These are phyloP conservation scores for Triticum dicoccoides DNA, from an alignment of 176 grass and related monocot genomes.

Conservation along the genomic window DNA sequence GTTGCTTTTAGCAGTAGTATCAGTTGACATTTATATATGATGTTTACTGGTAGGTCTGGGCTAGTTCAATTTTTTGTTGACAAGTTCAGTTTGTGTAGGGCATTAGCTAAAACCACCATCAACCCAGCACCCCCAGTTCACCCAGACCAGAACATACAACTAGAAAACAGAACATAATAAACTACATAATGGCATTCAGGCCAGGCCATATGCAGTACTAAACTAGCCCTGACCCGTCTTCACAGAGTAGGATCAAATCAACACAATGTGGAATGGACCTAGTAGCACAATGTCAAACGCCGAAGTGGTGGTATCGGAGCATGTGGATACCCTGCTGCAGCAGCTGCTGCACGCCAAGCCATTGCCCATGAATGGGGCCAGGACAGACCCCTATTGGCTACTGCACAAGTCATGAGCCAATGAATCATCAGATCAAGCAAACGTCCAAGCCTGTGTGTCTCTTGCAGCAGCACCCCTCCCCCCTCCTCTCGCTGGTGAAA, in stretches of 20 bases:
- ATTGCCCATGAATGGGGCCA: not conserved
- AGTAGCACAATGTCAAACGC: not conserved
- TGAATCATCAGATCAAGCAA: constrained; percentile 28
- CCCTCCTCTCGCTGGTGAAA: not conserved
- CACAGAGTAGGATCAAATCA: constrained; percentile 1
- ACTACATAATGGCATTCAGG: not conserved
- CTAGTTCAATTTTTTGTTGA: too few species aligned
- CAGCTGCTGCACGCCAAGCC: not conserved
- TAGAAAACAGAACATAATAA: not conserved
- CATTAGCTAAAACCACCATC: not conserved
- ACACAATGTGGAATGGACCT: not conserved
- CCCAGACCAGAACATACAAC: not conserved
- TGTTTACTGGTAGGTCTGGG: not conserved
- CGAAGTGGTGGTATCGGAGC: not conserved
- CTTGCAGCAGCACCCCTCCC: constrained; percentile 3
- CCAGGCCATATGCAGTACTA: too few species aligned
- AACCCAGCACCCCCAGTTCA: not conserved
- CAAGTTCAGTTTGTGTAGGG: not conserved
- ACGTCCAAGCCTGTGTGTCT: not conserved
- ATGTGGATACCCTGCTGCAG: constrained; percentile 12
- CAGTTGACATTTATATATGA: not conserved
- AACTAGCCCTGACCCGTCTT: not conserved
- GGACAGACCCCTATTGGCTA: not conserved
- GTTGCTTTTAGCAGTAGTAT: not conserved
- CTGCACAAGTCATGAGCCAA: not conserved